phyloP scores from a whole-genome alignment of 2,329 filamentous ascomycete species.

The Pseudogymnoascus sp. region DNA sequence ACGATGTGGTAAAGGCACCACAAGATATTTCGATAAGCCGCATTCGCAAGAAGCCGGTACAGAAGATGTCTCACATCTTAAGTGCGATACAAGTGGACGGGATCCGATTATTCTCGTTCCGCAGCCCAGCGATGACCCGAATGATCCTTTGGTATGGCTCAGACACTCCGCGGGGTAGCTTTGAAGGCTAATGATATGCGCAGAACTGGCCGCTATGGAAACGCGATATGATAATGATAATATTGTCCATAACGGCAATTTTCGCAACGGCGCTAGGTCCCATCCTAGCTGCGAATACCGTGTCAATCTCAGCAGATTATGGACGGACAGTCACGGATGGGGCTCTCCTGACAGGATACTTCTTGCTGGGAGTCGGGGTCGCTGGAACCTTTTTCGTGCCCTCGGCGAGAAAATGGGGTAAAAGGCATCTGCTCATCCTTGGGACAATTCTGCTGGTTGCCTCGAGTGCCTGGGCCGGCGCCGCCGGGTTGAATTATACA shows the following conservation, averaged over 20 bases:
- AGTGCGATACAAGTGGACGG: conserved; percentile 60
- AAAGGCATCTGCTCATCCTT: conserved; percentile 76
- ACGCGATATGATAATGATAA: conserved; percentile 69
- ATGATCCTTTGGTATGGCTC: conserved; percentile 64
- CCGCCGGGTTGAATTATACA: conserved; percentile 55
- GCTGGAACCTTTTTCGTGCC: conserved; percentile 81
- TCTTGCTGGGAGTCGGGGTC: conserved; percentile 71
- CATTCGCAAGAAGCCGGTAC: conserved; percentile 35
- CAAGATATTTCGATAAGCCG: conserved; percentile 55
- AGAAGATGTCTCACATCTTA: conserved; percentile 44
- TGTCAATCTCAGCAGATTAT: conserved; percentile 65
- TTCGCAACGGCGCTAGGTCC: conserved; percentile 78
- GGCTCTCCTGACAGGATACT: conserved; percentile 78
- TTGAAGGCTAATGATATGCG: conserved; percentile 18
- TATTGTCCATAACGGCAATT: conserved; percentile 71
- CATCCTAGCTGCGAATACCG: conserved; percentile 79
- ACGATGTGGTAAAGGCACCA: conserved; percentile 40
- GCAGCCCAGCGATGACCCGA: conserved; percentile 83
- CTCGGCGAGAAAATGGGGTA: conserved; percentile 83
- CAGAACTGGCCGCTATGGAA: conserved; percentile 81
- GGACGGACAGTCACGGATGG: conserved; percentile 59
- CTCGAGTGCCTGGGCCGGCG: conserved; percentile 71
- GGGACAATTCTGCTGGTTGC: conserved; percentile 65
- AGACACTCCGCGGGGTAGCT: background rate
- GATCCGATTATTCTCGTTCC: conserved; percentile 73